Base-by-base conservation (phyloP, 2,329 filamentous ascomycete genomes). In the Aspergillus luchuensis region DNA sequence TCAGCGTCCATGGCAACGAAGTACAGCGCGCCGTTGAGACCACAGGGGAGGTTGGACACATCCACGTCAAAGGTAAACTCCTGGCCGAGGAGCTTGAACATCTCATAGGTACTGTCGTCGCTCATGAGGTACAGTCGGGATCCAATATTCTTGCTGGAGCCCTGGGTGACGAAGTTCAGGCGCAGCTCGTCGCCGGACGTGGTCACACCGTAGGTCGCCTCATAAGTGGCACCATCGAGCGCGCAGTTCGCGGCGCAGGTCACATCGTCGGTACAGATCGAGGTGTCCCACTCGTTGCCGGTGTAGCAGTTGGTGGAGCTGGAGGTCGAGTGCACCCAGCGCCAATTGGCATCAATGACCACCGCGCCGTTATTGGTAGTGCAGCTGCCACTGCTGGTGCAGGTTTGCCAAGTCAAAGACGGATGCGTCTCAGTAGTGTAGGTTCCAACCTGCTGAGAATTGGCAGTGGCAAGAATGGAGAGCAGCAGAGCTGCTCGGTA, bases 21-120 rank as follows among this genome's bases (percentile, higher is more conserved):
- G 78, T 91, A 91, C 50, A 91, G 78, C 49, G 89, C 89, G 57
- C 88, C 89, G 75, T 91, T 91, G 61, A 91, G 77, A 62, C 89
- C 89, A 69, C 89, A 91, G 61, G 85, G 84, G 19, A 90, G 79
- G 67, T 84, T 82, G 43, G 87, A 89, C 48, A 89, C 85, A 71
- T 91, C 89, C 25, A 90, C 88, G 58, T 90, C 88, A 63, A 91
- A 90, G 57, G 87, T 88, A 77, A 91, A 87, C 75, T 91, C 89
- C 70, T 88, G 83, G 76, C 86, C 86, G 57, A 87, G 80, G 60
- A 90, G 80, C 61, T 85, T 82, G 77, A 90, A 87, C 71, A 84
- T 82, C 77, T 89, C 78, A 75, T 91, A 91, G 61, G 83, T 84
- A 66, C 79, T 80, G 48, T 87, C 84, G 55, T 81, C 78, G 67